Percentiles rank a stretch among this genome's conserved stretches.
These are phyloP conservation scores for Pseudophaeomoniella oleicola DNA, from an alignment of 2,329 filamentous ascomycete species.

Conservation along the genomic window DNA sequence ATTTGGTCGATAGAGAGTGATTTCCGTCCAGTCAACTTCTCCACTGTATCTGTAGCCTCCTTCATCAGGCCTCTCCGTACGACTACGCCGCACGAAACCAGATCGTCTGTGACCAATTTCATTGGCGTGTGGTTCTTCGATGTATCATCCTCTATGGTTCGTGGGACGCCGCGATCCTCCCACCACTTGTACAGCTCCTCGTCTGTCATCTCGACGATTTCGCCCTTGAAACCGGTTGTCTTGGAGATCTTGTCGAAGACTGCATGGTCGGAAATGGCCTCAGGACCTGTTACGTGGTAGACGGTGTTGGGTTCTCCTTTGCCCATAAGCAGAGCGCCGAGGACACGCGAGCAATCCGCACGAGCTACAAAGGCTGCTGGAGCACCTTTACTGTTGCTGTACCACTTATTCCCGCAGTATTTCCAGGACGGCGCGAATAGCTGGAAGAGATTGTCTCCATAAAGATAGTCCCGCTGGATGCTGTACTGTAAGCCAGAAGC, in stretches of 20 bases:
- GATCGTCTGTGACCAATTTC: neutral
- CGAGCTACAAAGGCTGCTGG: neutral
- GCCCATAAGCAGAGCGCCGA: neutral
- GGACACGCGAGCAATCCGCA: neutral
- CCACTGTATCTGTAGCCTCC: neutral
- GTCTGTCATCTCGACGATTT: neutral
- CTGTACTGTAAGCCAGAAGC: neutral
- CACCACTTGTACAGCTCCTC: neutral
- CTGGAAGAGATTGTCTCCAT: neutral
- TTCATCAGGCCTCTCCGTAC: neutral
- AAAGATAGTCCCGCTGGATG: neutral
- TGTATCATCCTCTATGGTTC: neutral
- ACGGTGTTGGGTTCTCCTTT: neutral
- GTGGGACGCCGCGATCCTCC: neutral
- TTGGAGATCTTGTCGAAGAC: neutral
- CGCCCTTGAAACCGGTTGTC: neutral
- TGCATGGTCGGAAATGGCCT: neutral
- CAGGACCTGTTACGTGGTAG: neutral
- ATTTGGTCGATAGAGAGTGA: neutral
- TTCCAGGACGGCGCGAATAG: neutral
- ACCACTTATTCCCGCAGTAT: neutral
- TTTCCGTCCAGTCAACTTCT: neutral
- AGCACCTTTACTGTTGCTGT: neutral
- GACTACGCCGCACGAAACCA: neutral
- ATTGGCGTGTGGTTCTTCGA: neutral